Conservation (phyloP, 2,329 filamentous ascomycete species). For the Didymella exigua region DNA sequence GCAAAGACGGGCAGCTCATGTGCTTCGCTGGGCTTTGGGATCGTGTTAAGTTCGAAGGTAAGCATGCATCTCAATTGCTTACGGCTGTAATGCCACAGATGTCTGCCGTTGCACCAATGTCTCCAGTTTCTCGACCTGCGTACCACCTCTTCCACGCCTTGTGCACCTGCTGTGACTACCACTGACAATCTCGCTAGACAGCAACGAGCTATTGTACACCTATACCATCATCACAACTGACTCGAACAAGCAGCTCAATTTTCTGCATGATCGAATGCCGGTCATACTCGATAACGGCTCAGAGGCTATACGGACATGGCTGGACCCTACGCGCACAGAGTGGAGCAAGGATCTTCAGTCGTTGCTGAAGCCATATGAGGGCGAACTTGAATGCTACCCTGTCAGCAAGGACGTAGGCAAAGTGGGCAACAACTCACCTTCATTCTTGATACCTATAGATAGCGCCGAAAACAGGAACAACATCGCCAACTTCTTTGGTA, state of each 20-base stretch:
- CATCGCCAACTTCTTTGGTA: slow-evolving; percentile 90
- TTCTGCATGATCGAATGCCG: slow-evolving; percentile 94
- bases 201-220: slow-evolving; percentile 75
- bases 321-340: slow-evolving; percentile 72
- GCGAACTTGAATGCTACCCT: slow-evolving; percentile 81
- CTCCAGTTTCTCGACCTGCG: slow-evolving; percentile 23
- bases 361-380: slow-evolving; percentile 77
- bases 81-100: neutral
- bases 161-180: slow-evolving; percentile 15
- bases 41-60: slow-evolving; percentile 78
- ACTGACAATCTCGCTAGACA: slow-evolving; percentile 52
- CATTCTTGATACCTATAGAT: slow-evolving; percentile 80
- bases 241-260: slow-evolving; percentile 80
- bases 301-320: slow-evolving; percentile 72
- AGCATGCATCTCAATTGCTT: slow-evolving; percentile 12
- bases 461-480: slow-evolving; percentile 90
- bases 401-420: slow-evolving; percentile 91
- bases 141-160: slow-evolving; percentile 28
- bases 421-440: slow-evolving; percentile 86
- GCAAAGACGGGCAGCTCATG: slow-evolving; percentile 83
- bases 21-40: slow-evolving; percentile 94
- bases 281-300: slow-evolving; percentile 83
- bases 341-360: slow-evolving; percentile 82
- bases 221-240: slow-evolving; percentile 94
- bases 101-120: slow-evolving; percentile 18